Base-by-base conservation (phyloP, 2,329 filamentous ascomycete species). In the Cercospora sp. region DNA sequence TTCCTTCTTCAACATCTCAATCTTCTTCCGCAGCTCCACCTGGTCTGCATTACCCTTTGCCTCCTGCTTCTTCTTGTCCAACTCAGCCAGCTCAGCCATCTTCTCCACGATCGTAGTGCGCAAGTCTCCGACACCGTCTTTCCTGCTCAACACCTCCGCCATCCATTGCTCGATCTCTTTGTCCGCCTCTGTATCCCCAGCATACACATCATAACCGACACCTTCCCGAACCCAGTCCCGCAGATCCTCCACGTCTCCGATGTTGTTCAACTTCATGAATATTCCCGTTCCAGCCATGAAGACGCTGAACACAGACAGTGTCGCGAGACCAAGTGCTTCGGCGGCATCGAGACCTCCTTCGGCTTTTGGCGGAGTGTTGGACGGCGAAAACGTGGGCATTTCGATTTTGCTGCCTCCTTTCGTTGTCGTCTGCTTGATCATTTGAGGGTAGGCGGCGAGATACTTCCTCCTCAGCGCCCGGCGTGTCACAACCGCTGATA, bases 251-350 rank as follows among this genome's bases (percentile, higher is more conserved):
- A 83, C 42, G 33, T 80, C 81, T 30, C 79, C 80, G 40, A 98
- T 87, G 78, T 97, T 91, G 68, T 95, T 87, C 0, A 88, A 89
- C 85, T 90, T 97, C 69, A 92, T 83, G 10, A 89, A 79, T 0
- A 90, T 93, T 3, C 94, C 95, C 0, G 87, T 85, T 8, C 86
- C 80, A 85, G 96, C 88, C 78, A 97, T 88, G 0, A 86, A 89
- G 60, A 95, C 87, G 73, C 89, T 91, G 33, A 89, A 76, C 12
- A 95, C 92, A 74, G 97, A 97, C 73, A 97, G 85, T 0, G 94
- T 97, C 0, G 94, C 95, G 40, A 97, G 83, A 60, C 90, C 91
- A 23, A 99, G 83, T 0, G 94, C 94, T 79, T 97, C 91, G 36
- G 91, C 81, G 0, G 94, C 94, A 71, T 97, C 90, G 45, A 91